Conservation (phyloP, 2,329 filamentous ascomycete species). For the Colletotrichum nymphaeae region DNA sequence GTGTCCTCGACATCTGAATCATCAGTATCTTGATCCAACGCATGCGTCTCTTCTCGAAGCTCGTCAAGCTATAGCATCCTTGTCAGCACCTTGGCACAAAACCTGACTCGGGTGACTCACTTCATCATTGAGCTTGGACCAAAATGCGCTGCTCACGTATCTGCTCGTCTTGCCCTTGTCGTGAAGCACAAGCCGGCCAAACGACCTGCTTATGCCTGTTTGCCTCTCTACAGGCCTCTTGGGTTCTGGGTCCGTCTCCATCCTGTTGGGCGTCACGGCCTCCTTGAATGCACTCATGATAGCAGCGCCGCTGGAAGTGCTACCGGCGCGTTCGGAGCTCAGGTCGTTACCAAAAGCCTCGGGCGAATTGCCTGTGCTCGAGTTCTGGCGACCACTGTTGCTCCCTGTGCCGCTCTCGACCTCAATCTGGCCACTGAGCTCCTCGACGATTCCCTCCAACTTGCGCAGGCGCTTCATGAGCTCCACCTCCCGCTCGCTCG, state of each 20-base stretch:
- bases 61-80: conserved; percentile 49
- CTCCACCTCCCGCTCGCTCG: conserved; percentile 73
- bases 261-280: neutral
- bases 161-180: conserved; percentile 75
- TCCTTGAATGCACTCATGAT: neutral
- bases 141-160: conserved; percentile 83
- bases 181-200: conserved; percentile 77
- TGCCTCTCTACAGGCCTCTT: conserved; percentile 36
- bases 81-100: conserved; percentile 35
- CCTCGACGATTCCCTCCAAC: conserved; percentile 81
- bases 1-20: conserved; percentile 70
- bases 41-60: conserved; percentile 54
- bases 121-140: conserved; percentile 81
- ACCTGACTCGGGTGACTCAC: conserved; percentile 51
- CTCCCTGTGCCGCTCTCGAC: conserved; percentile 51
- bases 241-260: conserved; percentile 39
- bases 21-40: conserved; percentile 61
- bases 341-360: conserved; percentile 39
- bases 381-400: conserved; percentile 37
- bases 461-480: conserved; percentile 78
- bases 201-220: conserved; percentile 58
- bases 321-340: conserved; percentile 22
- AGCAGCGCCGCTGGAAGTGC: neutral
- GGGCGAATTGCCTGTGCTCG: conserved; percentile 43
- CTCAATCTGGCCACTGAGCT: conserved; percentile 73